A percentile compares a stretch with the other conserved stretches of the same genome.
phyloP scores from a whole-genome alignment of 1,284 basidiomycete genomes.

The Termitomyces sp. region DNA sequence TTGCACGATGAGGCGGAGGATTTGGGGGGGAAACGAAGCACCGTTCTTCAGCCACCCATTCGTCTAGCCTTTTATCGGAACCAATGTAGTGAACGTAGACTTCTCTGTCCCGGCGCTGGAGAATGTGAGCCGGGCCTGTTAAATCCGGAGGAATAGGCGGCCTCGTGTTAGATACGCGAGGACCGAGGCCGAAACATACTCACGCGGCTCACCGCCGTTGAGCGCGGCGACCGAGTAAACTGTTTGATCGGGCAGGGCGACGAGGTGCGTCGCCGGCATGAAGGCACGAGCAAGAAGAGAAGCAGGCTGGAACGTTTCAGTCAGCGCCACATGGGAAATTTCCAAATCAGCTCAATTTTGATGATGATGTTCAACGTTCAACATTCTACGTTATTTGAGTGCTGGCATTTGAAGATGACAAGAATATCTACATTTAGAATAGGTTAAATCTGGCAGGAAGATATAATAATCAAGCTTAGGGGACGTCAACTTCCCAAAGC shows the following conservation, averaged over 20 bases:
- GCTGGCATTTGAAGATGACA: background rate
- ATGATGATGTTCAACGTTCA: background rate
- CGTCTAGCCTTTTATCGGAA: slow-evolving; percentile 71
- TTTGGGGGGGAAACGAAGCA: slow-evolving; percentile 20
- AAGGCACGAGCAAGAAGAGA: background rate
- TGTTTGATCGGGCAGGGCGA: slow-evolving; percentile 25
- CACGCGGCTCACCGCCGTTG: slow-evolving; percentile 47
- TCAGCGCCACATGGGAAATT: slow-evolving; percentile 5
- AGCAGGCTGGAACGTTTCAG: background rate
- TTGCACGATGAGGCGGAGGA: background rate
- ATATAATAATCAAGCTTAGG: background rate
- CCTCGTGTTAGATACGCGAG: slow-evolving; percentile 11
- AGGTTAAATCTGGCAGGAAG: background rate
- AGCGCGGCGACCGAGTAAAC: slow-evolving; percentile 27
- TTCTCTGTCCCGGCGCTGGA: slow-evolving; percentile 48
- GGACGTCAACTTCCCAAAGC: background rate
- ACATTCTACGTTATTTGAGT: background rate
- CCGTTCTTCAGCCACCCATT: slow-evolving; percentile 56
- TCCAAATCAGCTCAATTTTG: background rate
- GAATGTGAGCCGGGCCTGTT: slow-evolving; percentile 44
- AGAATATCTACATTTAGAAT: background rate
- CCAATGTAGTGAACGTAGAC: slow-evolving; percentile 66
- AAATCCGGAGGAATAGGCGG: slow-evolving; percentile 10
- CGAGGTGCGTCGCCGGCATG: slow-evolving; percentile 34
- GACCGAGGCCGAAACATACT: slow-evolving; percentile 17